A percentile compares a stretch with the other conserved stretches of the same genome.
These are phyloP conservation scores for Mangifera indica DNA, from an alignment of 345 rosid genomes.

Conservation along the genomic window DNA sequence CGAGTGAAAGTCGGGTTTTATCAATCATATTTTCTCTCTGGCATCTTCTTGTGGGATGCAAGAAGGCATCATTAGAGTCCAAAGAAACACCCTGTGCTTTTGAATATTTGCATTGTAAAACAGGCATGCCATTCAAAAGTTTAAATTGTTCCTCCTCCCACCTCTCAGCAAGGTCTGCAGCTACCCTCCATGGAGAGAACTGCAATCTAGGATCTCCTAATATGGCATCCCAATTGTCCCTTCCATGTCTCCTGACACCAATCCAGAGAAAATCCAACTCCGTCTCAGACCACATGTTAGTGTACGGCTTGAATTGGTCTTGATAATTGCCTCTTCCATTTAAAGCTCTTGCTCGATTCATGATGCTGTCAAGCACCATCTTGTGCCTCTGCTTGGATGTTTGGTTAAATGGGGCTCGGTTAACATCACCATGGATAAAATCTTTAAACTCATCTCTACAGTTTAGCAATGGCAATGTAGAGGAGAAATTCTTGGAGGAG, in stretches of 20 bases:
- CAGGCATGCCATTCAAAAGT: constrained; percentile 24
- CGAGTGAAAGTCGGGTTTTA: constrained; percentile 39
- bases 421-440: constrained; percentile 21
- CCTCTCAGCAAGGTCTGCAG: constrained; percentile 39
- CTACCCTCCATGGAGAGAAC: constrained; percentile 38
- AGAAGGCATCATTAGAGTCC: constrained; percentile 19
- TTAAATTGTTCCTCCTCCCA: constrained; percentile 50
- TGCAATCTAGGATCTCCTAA: constrained; percentile 40
- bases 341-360: constrained; percentile 25
- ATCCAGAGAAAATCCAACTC: constrained; percentile 55
- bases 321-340: constrained; percentile 29
- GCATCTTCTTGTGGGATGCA: constrained; percentile 17
- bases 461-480: constrained; percentile 15
- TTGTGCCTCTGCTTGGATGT: constrained; percentile 33
- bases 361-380: constrained; percentile 37
- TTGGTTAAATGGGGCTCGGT: constrained; percentile 25
- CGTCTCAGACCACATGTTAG: constrained; percentile 44
- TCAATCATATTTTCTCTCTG: constrained; percentile 26
- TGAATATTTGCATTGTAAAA: constrained; percentile 18
- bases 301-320: constrained; percentile 23
- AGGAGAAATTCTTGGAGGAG: constrained; percentile 12
- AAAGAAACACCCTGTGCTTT: constrained; percentile 20
- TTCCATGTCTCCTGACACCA: constrained; percentile 53
- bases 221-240: constrained; percentile 47
- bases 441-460: constrained; percentile 18